Evolutionary conservation across 2,329 filamentous ascomycete species (phyloP).

Genomic region (Pezizomycotina sp.): DNA sequence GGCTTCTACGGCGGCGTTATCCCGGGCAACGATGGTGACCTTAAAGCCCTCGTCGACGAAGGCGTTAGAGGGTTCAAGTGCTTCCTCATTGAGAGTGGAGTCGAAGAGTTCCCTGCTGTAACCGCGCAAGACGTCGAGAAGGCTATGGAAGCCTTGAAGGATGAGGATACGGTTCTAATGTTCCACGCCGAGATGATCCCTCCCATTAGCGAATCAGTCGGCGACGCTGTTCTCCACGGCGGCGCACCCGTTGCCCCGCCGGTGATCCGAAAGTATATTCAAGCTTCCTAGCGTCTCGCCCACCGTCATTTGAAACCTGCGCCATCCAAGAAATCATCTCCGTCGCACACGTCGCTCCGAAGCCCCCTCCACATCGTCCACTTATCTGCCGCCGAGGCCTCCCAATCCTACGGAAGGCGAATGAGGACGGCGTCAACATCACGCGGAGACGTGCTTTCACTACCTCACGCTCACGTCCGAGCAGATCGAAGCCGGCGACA

Average conservation of each 20-base stretch:
- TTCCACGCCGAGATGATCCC: slow-evolving; percentile 98
- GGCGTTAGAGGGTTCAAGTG: slow-evolving; percentile 95
- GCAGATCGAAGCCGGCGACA: slow-evolving; percentile 67
- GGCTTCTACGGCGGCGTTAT: slow-evolving; percentile 93
- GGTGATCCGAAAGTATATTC: slow-evolving; percentile 63
- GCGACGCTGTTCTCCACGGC: slow-evolving; percentile 56
- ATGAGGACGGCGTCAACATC: slow-evolving; percentile 59
- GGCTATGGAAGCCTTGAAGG: slow-evolving; percentile 62
- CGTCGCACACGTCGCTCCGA: slow-evolving; percentile 61
- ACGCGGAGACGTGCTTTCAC: slow-evolving; percentile 95
- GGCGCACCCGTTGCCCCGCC: slow-evolving; percentile 52
- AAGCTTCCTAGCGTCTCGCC: slow-evolving; percentile 82
- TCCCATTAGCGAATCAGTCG: slow-evolving; percentile 58
- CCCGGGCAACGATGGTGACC: slow-evolving; percentile 66
- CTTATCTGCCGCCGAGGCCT: slow-evolving; percentile 75
- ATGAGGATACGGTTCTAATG: slow-evolving; percentile 70
- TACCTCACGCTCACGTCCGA: slow-evolving; percentile 76
- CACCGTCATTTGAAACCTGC: slow-evolving; percentile 76
- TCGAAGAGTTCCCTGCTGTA: slow-evolving; percentile 92
- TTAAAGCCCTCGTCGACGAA: slow-evolving; percentile 63
- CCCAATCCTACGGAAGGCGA: slow-evolving; percentile 58
- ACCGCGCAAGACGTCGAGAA: slow-evolving; percentile 59
- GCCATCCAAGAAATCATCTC: slow-evolving; percentile 76
- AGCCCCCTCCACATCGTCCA: slow-evolving; percentile 90
- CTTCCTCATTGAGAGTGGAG: slow-evolving; percentile 89